phyloP scores from a whole-genome alignment of 805 yeast genomes.

The Clavispora carvajalis region DNA sequence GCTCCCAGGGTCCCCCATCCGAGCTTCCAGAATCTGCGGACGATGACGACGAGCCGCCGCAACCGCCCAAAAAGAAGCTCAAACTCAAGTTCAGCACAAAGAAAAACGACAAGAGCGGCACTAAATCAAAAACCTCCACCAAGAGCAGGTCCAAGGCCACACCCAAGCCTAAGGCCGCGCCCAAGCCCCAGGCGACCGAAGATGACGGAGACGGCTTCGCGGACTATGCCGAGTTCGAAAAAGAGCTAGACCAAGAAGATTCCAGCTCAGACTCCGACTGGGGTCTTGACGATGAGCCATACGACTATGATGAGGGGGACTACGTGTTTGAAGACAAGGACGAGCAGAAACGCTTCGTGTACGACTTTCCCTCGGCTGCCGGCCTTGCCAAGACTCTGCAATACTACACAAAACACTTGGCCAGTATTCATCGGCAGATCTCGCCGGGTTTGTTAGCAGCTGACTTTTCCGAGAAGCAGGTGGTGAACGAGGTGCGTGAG shows the following conservation, averaged over 20 bases:
- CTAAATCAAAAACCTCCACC: slow-evolving; percentile 11
- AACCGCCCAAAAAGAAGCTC: slow-evolving; percentile 21
- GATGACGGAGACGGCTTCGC: slow-evolving; percentile 2
- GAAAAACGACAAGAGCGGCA: slow-evolving; percentile 2
- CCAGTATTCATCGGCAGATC: slow-evolving; percentile 12
- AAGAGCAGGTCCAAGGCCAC: slow-evolving; percentile 11
- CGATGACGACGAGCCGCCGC: slow-evolving; percentile 41
- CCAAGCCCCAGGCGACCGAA: background rate
- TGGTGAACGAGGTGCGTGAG: slow-evolving; percentile 13
- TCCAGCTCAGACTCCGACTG: slow-evolving; percentile 29
- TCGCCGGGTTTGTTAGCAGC: slow-evolving; percentile 12
- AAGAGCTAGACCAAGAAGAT: slow-evolving; percentile 1
- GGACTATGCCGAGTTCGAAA: slow-evolving; percentile 2
- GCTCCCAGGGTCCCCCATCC: slow-evolving; percentile 44
- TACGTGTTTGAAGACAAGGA: slow-evolving; percentile 30
- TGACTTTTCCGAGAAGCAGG: slow-evolving; percentile 9
- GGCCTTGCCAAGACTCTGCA: slow-evolving; percentile 16
- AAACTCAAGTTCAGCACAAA: slow-evolving; percentile 10
- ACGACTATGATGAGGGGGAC: slow-evolving; percentile 25
- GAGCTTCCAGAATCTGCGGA: slow-evolving; percentile 25
- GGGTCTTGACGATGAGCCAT: slow-evolving; percentile 36
- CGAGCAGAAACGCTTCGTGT: slow-evolving; percentile 24
- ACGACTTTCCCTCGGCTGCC: slow-evolving; percentile 21
- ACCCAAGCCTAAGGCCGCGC: background rate
- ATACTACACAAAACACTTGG: slow-evolving; percentile 14